A percentile compares a stretch with the other conserved stretches of the same genome.
Evolutionary conservation across 1,284 basidiomycete genomes (phyloP).

Genomic region (Ceratobasidium papillatum): DNA sequence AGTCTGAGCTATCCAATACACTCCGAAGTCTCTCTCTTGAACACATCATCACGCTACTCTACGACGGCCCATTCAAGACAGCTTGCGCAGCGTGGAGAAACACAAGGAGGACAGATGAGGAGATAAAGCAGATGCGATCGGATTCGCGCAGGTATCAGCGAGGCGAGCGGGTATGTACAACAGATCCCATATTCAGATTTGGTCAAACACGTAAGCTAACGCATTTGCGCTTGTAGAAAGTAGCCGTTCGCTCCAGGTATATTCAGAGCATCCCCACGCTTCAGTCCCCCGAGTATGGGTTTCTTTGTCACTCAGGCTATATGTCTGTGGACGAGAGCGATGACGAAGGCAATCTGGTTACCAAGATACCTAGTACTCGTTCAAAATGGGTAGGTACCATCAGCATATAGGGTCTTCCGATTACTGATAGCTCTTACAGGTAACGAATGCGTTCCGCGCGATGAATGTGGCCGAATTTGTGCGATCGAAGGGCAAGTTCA

Average conservation of each 20-base stretch:
- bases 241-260: not conserved
- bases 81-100: too few relatives aligned
- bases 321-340: slow-evolving; percentile 3
- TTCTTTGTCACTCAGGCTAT: not conserved
- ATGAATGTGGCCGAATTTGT: not conserved
- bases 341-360: not conserved
- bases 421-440: not conserved
- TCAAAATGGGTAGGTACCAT: not conserved
- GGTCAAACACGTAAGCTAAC: not conserved
- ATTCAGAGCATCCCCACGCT: not conserved
- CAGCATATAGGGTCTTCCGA: not conserved
- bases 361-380: not conserved
- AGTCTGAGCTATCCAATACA: not conserved
- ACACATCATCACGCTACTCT: not conserved
- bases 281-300: not conserved
- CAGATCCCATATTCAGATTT: not conserved
- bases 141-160: too few relatives aligned
- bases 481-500: not conserved
- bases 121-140: too few relatives aligned
- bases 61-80: not conserved
- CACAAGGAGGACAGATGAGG: too few relatives aligned
- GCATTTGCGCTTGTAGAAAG: not conserved
- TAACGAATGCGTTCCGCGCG: not conserved
- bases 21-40: not conserved
- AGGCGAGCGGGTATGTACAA: not conserved